Conservation (phyloP, 441 rosid species). For the Adansonia madagascariensis region DNA sequence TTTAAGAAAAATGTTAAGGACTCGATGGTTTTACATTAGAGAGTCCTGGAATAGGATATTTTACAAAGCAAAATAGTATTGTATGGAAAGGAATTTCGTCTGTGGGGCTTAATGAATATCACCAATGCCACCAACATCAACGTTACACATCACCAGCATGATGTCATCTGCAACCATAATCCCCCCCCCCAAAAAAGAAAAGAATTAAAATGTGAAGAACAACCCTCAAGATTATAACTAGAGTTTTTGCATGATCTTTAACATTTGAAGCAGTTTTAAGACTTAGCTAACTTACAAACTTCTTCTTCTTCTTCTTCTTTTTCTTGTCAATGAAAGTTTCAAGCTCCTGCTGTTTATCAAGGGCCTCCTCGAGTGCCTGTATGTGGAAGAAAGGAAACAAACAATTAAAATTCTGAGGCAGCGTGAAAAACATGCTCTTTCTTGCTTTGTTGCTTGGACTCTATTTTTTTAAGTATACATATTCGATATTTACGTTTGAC, state of each 20-base stretch:
- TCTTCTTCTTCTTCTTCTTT: constrained; percentile 53
- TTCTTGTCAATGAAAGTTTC: constrained; percentile 63
- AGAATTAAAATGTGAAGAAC: background rate
- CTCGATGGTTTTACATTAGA: background rate
- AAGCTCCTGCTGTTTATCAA: constrained; percentile 58
- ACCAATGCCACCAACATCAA: constrained; percentile 17
- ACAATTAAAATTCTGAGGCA: background rate
- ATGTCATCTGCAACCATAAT: background rate
- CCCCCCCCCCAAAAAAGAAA: background rate
- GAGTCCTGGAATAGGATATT: background rate
- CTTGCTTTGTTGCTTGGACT: too few species aligned
- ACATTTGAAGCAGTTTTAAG: background rate
- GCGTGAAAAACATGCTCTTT: background rate
- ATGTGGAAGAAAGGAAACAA: background rate
- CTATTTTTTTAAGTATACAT: too few species aligned
- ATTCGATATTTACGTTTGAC: too few species aligned
- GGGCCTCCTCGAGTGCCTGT: constrained; percentile 72
- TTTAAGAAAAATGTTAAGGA: background rate
- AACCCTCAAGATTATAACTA: background rate
- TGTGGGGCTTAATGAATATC: constrained; percentile 17
- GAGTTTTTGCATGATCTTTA: background rate
- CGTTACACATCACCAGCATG: background rate
- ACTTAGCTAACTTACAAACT: constrained; percentile 30
- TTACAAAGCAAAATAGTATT: constrained; percentile 17
- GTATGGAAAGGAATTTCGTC: background rate